phyloP scores from a whole-genome alignment of 1,284 basidiomycete species.

The Cryptococcus sp. region DNA sequence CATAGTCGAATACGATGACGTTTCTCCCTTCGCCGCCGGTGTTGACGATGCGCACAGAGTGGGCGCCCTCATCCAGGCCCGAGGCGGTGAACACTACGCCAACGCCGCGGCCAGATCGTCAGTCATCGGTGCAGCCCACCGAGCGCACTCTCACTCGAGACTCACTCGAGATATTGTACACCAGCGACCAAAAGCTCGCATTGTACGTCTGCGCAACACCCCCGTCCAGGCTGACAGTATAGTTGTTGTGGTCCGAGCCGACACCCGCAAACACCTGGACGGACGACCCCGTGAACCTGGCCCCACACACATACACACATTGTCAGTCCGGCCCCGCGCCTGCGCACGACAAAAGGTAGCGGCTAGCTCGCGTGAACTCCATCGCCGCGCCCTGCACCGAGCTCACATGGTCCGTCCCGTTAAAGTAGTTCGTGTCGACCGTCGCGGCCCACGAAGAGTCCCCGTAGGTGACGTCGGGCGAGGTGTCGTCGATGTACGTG shows the following conservation, averaged over 20 bases:
- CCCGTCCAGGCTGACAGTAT: constrained; percentile 23
- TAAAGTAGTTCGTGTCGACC: not conserved
- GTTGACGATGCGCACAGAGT: constrained; percentile 17
- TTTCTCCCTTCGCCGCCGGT: constrained; percentile 1
- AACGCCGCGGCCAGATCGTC: not conserved
- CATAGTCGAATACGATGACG: constrained; percentile 13
- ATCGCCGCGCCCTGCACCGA: constrained; percentile 1
- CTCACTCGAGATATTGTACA: not conserved
- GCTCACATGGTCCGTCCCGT: constrained; percentile 8
- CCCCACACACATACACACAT: too few species aligned
- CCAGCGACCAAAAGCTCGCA: not conserved
- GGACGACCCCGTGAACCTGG: constrained; percentile 14
- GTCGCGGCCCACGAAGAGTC: not conserved
- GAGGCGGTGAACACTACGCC: constrained; percentile 13
- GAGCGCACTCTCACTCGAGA: constrained; percentile 1
- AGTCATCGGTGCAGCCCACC: not conserved
- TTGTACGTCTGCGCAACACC: constrained; percentile 7
- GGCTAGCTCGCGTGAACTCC: constrained; percentile 5
- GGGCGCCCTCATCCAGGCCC: constrained; percentile 13
- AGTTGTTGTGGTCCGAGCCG: constrained; percentile 19
- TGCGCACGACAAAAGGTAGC: not conserved
- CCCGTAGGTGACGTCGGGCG: constrained; percentile 7
- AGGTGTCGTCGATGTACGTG: constrained; percentile 10
- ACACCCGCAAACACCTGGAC: constrained; percentile 17
- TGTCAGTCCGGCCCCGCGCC: not conserved